These are phyloP conservation scores for Quercus aquifolioides DNA, from an alignment of 306 rosid genomes.

Conservation along the genomic window DNA sequence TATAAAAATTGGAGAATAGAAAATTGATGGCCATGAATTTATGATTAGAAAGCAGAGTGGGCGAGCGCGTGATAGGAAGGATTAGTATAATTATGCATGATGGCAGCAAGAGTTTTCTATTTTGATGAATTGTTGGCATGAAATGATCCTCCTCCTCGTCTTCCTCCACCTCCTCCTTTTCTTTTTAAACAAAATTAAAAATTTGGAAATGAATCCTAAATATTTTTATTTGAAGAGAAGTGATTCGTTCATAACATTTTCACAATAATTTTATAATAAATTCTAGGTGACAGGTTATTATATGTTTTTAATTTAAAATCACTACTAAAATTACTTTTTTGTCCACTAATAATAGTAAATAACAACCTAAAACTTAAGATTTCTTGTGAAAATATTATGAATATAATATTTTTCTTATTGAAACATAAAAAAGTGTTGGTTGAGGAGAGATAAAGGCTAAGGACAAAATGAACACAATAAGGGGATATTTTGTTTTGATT, in stretches of 20 bases:
- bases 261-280: no score
- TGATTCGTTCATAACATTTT: accelerated
- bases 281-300: accelerated
- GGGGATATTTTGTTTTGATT: not conserved
- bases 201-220: no score
- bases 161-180: accelerated
- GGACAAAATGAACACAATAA: not conserved
- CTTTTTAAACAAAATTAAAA: no score
- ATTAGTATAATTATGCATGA: not conserved
- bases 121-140: not conserved
- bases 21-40: not conserved
- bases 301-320: no score
- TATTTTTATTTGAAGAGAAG: no score
- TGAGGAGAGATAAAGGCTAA: no score
- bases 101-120: not conserved
- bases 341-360: accelerated
- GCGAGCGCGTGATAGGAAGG: not conserved
- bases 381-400: no score
- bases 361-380: no score
- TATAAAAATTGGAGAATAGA: not conserved
- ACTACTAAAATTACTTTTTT: no score
- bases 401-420: no score
- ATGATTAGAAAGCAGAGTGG: not conserved
- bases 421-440: no score
- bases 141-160: not conserved